phyloP scores from a whole-genome alignment of 2,329 filamentous ascomycete genomes.

The Cercospora zeae-maydis region DNA sequence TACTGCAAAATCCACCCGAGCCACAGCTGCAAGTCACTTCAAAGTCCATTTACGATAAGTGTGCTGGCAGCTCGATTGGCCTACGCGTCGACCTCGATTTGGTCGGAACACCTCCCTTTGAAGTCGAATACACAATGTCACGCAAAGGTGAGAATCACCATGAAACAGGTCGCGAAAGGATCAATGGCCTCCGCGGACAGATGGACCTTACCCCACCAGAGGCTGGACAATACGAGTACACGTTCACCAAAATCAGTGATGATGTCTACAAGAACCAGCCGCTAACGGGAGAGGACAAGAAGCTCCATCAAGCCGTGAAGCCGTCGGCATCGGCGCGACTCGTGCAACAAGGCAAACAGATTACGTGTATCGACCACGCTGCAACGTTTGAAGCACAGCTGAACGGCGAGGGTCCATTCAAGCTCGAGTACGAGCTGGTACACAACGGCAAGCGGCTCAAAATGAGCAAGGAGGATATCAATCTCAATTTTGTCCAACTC shows the following conservation, averaged over 20 bases:
- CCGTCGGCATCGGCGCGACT: slow-evolving; percentile 78
- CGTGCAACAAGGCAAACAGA: slow-evolving; percentile 56
- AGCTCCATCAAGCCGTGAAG: slow-evolving; percentile 83
- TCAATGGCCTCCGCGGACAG: slow-evolving; percentile 75
- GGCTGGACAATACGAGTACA: slow-evolving; percentile 82
- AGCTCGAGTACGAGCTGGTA: slow-evolving; percentile 85
- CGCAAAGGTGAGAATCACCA: slow-evolving; percentile 56
- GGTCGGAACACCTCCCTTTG: slow-evolving; percentile 87
- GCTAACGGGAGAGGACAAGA: slow-evolving; percentile 54
- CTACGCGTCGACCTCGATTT: slow-evolving; percentile 84
- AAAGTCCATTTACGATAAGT: slow-evolving; percentile 89
- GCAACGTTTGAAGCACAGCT: slow-evolving; percentile 71
- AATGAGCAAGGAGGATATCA: slow-evolving; percentile 61
- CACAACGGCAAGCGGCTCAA: slow-evolving; percentile 82
- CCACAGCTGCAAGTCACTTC: slow-evolving; percentile 70
- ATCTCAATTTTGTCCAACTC: slow-evolving; percentile 63
- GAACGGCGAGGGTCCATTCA: slow-evolving; percentile 81
- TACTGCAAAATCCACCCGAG: slow-evolving; percentile 85
- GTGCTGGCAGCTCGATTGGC: slow-evolving; percentile 88
- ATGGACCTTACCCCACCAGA: slow-evolving; percentile 76
- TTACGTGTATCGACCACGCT: slow-evolving; percentile 78
- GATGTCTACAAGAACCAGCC: slow-evolving; percentile 68
- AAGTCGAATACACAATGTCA: slow-evolving; percentile 71
- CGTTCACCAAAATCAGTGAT: slow-evolving; percentile 78
- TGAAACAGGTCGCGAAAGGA: slow-evolving; percentile 48